These are phyloP conservation scores for Pseudonectria buxi DNA, from an alignment of 2,329 filamentous ascomycete genomes.

Conservation along the genomic window DNA sequence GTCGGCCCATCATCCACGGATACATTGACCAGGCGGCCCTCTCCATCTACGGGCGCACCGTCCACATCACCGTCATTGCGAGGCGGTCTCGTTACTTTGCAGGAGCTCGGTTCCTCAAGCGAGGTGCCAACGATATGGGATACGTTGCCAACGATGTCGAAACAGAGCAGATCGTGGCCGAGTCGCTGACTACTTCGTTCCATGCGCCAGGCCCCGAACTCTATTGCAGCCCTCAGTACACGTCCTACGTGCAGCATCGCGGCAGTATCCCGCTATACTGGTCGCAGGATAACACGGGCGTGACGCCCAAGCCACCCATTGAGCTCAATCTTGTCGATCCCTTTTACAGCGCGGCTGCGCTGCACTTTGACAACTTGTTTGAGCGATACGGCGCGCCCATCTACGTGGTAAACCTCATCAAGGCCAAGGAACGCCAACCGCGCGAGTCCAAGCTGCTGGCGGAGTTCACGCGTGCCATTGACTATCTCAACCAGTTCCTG, in stretches of 20 bases:
- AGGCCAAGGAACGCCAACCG: slow-evolving; percentile 78
- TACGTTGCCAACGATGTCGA: slow-evolving; percentile 99
- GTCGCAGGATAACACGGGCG: slow-evolving; percentile 93
- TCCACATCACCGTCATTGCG: slow-evolving; percentile 91
- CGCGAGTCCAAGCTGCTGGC: slow-evolving; percentile 84
- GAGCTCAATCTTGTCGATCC: slow-evolving; percentile 93
- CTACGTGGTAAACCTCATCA: slow-evolving; percentile 87
- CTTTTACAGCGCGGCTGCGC: slow-evolving; percentile 85
- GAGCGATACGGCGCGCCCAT: slow-evolving; percentile 87
- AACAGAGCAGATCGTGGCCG: slow-evolving; percentile 95
- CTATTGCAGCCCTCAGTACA: slow-evolving; percentile 85
- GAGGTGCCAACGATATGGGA: slow-evolving; percentile 87
- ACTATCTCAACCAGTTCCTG: slow-evolving; percentile 91
- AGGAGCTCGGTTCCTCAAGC: slow-evolving; percentile 87
- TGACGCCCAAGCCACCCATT: slow-evolving; percentile 93
- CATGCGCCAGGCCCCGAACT: slow-evolving; percentile 81
- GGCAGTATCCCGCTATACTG: slow-evolving; percentile 96
- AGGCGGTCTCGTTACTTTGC: slow-evolving; percentile 89
- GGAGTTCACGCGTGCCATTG: slow-evolving; percentile 81
- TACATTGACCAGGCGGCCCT: slow-evolving; percentile 88
- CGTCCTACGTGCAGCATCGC: slow-evolving; percentile 92
- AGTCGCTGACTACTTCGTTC: slow-evolving; percentile 90
- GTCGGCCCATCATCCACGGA: slow-evolving; percentile 88
- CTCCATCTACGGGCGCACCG: slow-evolving; percentile 77
- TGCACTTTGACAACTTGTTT: slow-evolving; percentile 94